Conservation (phyloP, 2,329 filamentous ascomycete genomes). For the Didymellaceae sp. region DNA sequence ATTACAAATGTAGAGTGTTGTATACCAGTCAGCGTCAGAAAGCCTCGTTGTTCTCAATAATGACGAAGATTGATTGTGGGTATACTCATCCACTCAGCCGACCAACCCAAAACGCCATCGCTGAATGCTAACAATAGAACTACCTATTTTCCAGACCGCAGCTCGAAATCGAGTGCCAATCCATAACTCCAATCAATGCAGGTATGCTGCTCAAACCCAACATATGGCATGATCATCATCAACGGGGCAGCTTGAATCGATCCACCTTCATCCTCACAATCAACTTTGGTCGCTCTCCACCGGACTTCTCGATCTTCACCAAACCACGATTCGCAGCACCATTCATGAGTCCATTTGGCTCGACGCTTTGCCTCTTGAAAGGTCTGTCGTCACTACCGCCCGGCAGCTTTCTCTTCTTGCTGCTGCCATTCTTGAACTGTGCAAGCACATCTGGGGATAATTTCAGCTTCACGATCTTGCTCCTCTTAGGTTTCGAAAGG, state of each 20-base stretch:
- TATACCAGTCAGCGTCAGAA: no score
- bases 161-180: not conserved
- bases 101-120: constrained; percentile 29
- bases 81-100: constrained; percentile 11
- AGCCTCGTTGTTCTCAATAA: constrained; percentile 1
- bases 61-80: constrained; percentile 4
- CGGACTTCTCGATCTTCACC: constrained; percentile 27
- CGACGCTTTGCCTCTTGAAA: constrained; percentile 37
- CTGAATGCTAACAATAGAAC: constrained; percentile 25
- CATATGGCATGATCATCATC: not conserved
- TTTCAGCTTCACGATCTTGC: constrained; percentile 36
- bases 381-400: constrained; percentile 28
- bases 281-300: constrained; percentile 23
- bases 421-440: constrained; percentile 17
- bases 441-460: constrained; percentile 26
- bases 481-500: constrained; percentile 28
- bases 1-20: no score
- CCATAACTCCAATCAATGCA: constrained; percentile 11
- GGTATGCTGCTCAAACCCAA: not conserved
- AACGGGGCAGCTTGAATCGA: constrained; percentile 14
- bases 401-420: constrained; percentile 33
- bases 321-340: constrained; percentile 23
- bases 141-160: constrained; percentile 9
- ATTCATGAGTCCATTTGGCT: constrained; percentile 24
- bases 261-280: constrained; percentile 32